Evolutionary conservation across 208 protist genomes (phyloP).

Genomic region (Leishmania major): DNA sequence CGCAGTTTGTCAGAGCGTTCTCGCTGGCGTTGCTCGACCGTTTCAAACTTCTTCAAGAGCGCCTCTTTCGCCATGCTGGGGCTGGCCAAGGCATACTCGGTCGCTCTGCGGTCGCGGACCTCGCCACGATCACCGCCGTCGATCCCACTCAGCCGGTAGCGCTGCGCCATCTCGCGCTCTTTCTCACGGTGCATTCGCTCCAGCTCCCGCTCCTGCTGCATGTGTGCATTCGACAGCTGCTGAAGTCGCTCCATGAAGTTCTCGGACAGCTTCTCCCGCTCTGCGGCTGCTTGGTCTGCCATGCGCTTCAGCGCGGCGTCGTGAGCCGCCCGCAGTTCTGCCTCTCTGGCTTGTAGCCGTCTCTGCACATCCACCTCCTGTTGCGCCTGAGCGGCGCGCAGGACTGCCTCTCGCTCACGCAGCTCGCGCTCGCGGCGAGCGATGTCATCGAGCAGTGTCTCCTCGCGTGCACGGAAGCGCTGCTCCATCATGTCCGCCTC

Average conservation of each 20-base stretch:
- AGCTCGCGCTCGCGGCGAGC: constrained; percentile 54
- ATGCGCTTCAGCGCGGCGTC: constrained; percentile 50
- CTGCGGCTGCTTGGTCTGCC: constrained; percentile 37
- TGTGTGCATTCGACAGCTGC: constrained; percentile 62
- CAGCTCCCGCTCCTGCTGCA: constrained; percentile 55
- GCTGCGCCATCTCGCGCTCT: constrained; percentile 51
- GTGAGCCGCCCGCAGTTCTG: constrained; percentile 54
- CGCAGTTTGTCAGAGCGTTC: constrained; percentile 58
- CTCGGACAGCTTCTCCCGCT: constrained; percentile 45
- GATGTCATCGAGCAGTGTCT: constrained; percentile 51
- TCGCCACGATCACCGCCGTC: constrained; percentile 24
- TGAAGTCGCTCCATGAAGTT: constrained; percentile 61
- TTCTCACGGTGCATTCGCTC: constrained; percentile 75
- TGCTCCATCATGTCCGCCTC: constrained; percentile 29
- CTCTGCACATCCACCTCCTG: constrained; percentile 46
- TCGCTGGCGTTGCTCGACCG: constrained; percentile 45
- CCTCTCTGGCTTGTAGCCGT: constrained; percentile 40
- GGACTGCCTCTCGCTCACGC: constrained; percentile 45
- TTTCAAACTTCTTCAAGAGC: constrained; percentile 33
- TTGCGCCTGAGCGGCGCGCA: constrained; percentile 36
- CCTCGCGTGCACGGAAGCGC: constrained; percentile 50
- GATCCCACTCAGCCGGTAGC: constrained; percentile 22
- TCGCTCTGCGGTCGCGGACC: constrained; percentile 13
- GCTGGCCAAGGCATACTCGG: neutral
- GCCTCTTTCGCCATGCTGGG: constrained; percentile 21